These are phyloP conservation scores for Berkeleyomyces rouxiae DNA, from an alignment of 2,329 filamentous ascomycete genomes.

Conservation along the genomic window DNA sequence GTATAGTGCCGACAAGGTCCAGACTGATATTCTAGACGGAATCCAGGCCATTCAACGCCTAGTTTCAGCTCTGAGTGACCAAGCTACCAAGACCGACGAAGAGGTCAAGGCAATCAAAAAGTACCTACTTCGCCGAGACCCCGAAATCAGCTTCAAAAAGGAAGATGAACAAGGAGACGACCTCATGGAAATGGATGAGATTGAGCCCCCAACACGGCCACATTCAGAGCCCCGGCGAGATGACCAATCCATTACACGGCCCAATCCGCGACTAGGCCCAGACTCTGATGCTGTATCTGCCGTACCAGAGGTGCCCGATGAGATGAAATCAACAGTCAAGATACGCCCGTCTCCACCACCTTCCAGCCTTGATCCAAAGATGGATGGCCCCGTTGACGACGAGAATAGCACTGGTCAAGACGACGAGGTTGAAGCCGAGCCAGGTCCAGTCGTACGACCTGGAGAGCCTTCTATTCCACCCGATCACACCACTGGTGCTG, in stretches of 20 bases:
- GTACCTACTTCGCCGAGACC: constrained; percentile 13
- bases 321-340: constrained; percentile 1
- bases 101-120: constrained; percentile 12
- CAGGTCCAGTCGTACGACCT: constrained; percentile 34
- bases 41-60: constrained; percentile 26
- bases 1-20: constrained; percentile 40
- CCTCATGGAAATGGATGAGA: background rate
- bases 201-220: background rate
- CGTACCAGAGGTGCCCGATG: background rate
- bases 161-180: constrained; percentile 1
- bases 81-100: constrained; percentile 1
- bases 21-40: constrained; percentile 43
- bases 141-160: constrained; percentile 9
- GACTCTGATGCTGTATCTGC: background rate
- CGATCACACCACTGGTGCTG: constrained; percentile 81
- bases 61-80: background rate
- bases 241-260: background rate
- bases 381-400: background rate
- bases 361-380: background rate
- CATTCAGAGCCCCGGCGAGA: background rate
- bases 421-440: constrained; percentile 34
- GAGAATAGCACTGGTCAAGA: constrained; percentile 20
- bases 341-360: background rate
- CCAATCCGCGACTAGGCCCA: background rate
- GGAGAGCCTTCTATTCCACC: constrained; percentile 57